Conservation (phyloP, 129 eudicot species). For the Mikania micrantha region DNA sequence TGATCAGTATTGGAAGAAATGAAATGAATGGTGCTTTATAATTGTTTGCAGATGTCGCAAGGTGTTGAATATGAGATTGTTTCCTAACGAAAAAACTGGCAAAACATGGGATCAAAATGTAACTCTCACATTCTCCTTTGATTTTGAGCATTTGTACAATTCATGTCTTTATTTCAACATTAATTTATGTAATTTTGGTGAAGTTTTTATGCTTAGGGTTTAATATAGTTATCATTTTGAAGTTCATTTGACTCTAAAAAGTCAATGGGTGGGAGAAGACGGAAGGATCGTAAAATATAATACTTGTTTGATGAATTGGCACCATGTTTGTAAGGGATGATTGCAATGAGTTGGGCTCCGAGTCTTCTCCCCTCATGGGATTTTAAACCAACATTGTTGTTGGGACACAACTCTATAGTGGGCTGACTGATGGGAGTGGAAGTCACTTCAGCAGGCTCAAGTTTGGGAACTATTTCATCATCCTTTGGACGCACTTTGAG, state of each 20-base stretch:
- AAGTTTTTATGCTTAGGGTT: not conserved
- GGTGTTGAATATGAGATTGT: slow-evolving; percentile 95
- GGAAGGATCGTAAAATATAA: not conserved
- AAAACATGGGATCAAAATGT: slow-evolving; percentile 89
- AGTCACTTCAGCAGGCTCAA: no score
- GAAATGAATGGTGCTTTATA: not conserved
- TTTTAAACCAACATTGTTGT: no score
- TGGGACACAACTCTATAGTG: no score
- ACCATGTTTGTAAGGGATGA: not conserved
- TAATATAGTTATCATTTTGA: not conserved
- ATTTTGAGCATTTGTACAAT: no score
- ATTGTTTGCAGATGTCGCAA: slow-evolving; percentile 70
- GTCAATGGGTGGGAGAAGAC: not conserved
- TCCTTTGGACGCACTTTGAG: no score
- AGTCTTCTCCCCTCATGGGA: no score
- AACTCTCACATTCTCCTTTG: slow-evolving; percentile 1
- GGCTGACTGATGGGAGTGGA: no score
- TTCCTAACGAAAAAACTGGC: slow-evolving; percentile 60
- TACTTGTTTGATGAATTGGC: not conserved
- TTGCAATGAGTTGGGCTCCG: not conserved
- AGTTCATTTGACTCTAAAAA: not conserved
- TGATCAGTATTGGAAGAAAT: not conserved
- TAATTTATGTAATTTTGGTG: not conserved
- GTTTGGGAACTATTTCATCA: no score
- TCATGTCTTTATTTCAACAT: no score